Evolutionary conservation across 2,329 filamentous ascomycete genomes (phyloP).

Genomic region (Metarhizium robertsii): DNA sequence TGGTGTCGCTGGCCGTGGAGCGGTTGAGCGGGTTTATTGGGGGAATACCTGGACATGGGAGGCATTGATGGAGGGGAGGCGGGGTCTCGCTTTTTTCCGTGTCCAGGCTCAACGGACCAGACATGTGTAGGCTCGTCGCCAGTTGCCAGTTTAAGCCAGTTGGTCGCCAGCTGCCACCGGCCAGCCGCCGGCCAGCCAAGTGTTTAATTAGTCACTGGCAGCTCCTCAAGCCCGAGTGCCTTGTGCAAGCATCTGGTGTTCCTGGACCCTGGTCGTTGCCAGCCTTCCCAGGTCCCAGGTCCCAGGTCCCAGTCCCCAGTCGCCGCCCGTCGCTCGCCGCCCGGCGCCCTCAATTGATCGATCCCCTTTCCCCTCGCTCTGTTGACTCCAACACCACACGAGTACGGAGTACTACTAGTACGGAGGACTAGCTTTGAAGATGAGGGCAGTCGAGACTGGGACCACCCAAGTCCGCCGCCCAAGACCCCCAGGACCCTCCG

Average conservation of each 20-base stretch:
- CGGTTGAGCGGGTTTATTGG: too few species aligned
- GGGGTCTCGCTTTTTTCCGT: too few species aligned
- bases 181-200: too few species aligned
- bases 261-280: background rate
- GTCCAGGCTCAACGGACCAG: too few species aligned
- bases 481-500: background rate
- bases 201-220: background rate
- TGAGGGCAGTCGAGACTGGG: background rate
- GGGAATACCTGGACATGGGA: too few species aligned
- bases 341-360: background rate
- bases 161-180: too few species aligned
- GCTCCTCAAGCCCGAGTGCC: background rate
- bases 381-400: background rate
- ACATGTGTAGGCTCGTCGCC: too few species aligned
- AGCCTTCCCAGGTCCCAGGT: background rate
- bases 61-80: too few species aligned
- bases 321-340: background rate
- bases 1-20: too few species aligned
- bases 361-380: background rate
- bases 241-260: background rate
- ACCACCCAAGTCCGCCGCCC: background rate
- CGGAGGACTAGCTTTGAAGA: background rate
- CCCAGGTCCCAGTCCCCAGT: too few species aligned
- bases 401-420: background rate
- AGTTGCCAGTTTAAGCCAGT: too few species aligned